Evolutionary conservation across 176 grass and related monocot genomes (phyloP).

Genomic region (Olyra latifolia): DNA sequence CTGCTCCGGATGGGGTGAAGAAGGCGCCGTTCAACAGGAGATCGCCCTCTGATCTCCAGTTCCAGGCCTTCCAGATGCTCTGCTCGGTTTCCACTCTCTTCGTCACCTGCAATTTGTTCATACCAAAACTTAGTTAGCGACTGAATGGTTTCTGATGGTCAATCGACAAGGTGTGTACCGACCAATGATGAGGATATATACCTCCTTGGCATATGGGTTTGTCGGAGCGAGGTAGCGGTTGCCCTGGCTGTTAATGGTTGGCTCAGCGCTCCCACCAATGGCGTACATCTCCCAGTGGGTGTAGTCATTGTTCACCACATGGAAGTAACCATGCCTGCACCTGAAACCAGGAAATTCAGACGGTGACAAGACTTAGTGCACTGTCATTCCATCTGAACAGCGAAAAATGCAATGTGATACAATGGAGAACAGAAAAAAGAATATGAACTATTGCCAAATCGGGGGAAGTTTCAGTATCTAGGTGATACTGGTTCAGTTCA

Average conservation of each 20-base stretch:
- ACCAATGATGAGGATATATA: background rate
- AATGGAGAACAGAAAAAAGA: background rate
- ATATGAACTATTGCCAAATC: too few relatives aligned
- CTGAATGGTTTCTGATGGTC: background rate
- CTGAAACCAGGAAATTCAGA: constrained; percentile 22
- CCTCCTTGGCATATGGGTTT: constrained; percentile 63
- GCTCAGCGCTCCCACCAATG: constrained; percentile 60
- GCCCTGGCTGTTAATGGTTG: constrained; percentile 74
- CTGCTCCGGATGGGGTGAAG: constrained; percentile 75
- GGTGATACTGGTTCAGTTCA: background rate
- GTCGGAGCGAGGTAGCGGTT: constrained; percentile 65
- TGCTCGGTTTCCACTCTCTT: constrained; percentile 62
- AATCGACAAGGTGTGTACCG: background rate
- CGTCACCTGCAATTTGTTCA: constrained; percentile 50
- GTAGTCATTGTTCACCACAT: constrained; percentile 79
- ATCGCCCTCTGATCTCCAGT: constrained; percentile 90
- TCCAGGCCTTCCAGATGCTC: constrained; percentile 71
- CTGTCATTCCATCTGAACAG: background rate
- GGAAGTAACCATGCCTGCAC: constrained; percentile 70
- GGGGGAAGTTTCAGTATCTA: background rate
- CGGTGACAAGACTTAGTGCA: background rate
- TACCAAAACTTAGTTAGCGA: background rate
- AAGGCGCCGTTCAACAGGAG: constrained; percentile 77
- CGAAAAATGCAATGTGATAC: background rate
- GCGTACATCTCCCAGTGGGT: constrained; percentile 78